Conservation (phyloP, 495 filamentous ascomycete species). For the Pseudevernia furfuracea region DNA sequence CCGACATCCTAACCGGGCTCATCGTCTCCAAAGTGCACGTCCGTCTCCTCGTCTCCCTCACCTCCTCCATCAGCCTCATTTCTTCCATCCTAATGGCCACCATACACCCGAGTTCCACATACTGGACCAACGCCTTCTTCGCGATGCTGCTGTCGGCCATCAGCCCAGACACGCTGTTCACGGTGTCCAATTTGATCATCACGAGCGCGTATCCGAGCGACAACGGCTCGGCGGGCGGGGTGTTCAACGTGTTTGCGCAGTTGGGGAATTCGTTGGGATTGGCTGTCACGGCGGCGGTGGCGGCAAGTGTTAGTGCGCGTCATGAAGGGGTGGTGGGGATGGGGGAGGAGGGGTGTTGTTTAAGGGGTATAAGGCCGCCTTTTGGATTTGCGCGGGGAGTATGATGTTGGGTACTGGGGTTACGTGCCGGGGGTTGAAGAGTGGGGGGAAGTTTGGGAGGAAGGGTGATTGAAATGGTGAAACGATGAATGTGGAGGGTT, state of each 20-base stretch:
- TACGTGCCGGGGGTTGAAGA: too few relatives aligned
- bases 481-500: too few relatives aligned
- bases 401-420: too few relatives aligned
- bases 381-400: too few relatives aligned
- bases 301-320: slow-evolving; percentile 20
- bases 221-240: slow-evolving; percentile 49
- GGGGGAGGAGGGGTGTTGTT: too few relatives aligned
- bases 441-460: too few relatives aligned
- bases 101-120: slow-evolving; percentile 28
- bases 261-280: slow-evolving; percentile 49
- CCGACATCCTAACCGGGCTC: slow-evolving; percentile 23
- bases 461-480: too few relatives aligned
- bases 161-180: slow-evolving; percentile 51
- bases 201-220: slow-evolving; percentile 41
- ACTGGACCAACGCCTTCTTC: slow-evolving; percentile 28
- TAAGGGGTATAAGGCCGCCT: too few relatives aligned
- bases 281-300: slow-evolving; percentile 43
- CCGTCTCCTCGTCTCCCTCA: slow-evolving; percentile 21
- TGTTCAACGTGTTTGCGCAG: slow-evolving; percentile 53
- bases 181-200: slow-evolving; percentile 52
- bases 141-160: slow-evolving; percentile 44
- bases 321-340: too few relatives aligned
- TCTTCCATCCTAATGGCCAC: slow-evolving; percentile 34
- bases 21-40: slow-evolving; percentile 26
- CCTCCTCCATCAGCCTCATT: slow-evolving; percentile 19